A percentile compares a stretch with the other conserved stretches of the same genome.
Evolutionary conservation across 441 rosid genomes (phyloP).

Genomic region (Breynia disticha): DNA sequence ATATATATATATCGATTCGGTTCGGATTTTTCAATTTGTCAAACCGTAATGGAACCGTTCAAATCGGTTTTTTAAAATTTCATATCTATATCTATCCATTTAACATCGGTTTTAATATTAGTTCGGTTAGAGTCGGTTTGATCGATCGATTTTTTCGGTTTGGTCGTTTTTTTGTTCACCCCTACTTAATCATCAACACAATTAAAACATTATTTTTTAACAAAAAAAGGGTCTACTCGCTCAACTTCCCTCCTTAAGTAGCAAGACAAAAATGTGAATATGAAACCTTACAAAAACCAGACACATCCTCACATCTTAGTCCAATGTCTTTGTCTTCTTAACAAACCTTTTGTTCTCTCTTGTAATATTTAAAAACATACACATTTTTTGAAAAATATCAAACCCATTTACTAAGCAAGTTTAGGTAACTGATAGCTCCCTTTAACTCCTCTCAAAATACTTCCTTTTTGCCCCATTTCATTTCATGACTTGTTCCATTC

Average conservation of each 20-base stretch:
- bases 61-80: no score
- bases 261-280: slow-evolving; percentile 26
- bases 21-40: no score
- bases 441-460: slow-evolving; percentile 21
- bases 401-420: slow-evolving; percentile 86
- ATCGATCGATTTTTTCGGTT: no score
- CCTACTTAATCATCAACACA: no score
- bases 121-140: no score
- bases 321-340: slow-evolving; percentile 34
- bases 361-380: not conserved
- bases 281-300: slow-evolving; percentile 10
- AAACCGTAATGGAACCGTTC: no score
- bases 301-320: slow-evolving; percentile 19
- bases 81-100: no score
- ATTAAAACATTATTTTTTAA: no score
- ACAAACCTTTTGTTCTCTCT: slow-evolving; percentile 24
- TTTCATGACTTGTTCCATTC: slow-evolving; percentile 10
- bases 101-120: no score
- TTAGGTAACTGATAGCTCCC: slow-evolving; percentile 73
- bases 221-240: slow-evolving; percentile 12
- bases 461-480: slow-evolving; percentile 21
- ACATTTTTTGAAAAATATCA: slow-evolving; percentile 1
- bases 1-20: no score
- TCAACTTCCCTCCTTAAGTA: slow-evolving; percentile 35
- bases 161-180: no score